Evolutionary conservation across 192 early-diverging fungal species (phyloP), one percentile per base, ranked within the genome.

Genomic region (Gaertneriomyces sp.): DNA sequence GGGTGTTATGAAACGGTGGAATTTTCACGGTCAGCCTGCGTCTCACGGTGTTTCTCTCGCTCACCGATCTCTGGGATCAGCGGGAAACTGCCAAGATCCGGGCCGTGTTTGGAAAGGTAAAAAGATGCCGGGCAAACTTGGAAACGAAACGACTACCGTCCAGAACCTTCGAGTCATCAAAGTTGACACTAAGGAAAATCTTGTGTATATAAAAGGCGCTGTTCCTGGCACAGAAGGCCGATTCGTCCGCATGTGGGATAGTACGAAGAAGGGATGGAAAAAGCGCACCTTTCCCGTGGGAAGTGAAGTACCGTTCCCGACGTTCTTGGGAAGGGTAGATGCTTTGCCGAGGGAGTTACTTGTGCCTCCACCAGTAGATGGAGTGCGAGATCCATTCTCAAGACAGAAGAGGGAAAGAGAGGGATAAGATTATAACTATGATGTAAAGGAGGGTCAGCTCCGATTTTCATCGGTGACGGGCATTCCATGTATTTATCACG

Each of bases 71-170:
- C 79, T 79, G 19, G 96, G 96, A 72, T 93, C 93, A 17, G 95
- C 90, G 7, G 96, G 96, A 74, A 60, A 60, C 59, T 38, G 44
- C 12, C 11, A 60, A 41, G 80, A 86, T 66, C 96, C 96, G 45
- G 91, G 92, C 19, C 88, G 85, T 54, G 93, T 96, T 47, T 95
- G 90, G 71, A 91, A 91, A 64, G 96, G 96, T 16, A 98, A 94
- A 80, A 98, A 98, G 69, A 98, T 98, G 96, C 87, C 94, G 16
- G 96, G 96, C 50, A 87, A 90, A 20, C 91, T 98, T 88, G 96
- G 96, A 58, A 90, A 89, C 56, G 87, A 91, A 51, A 88, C 76
- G 64, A 72, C 80, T 1, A 95, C 93, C 4, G 86, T 87, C 25
- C 89, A 92, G 64, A 92, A 85, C 61, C 74, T 95, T 10, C 81